Conservation (phyloP, 1,284 basidiomycete genomes). For the Spongispora temasekensis region DNA sequence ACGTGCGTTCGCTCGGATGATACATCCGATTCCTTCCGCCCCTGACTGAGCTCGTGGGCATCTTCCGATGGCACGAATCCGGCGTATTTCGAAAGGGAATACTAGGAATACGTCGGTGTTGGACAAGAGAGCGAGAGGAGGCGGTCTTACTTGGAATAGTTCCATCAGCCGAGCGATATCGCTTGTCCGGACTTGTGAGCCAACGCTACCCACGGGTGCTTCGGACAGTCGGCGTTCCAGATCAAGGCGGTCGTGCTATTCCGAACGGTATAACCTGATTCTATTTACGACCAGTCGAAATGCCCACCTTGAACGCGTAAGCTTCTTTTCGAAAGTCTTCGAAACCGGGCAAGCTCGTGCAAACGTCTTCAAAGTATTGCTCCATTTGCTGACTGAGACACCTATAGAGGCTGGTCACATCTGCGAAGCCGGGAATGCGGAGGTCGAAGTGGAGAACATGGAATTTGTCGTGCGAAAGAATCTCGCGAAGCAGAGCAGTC, state of each 20-base stretch:
- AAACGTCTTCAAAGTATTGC: slow-evolving; percentile 69
- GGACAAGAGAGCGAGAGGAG: slow-evolving; percentile 1
- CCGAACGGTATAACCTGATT: slow-evolving; percentile 7
- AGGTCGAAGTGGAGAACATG: slow-evolving; percentile 84
- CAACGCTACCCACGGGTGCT: slow-evolving; percentile 35
- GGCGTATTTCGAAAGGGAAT: slow-evolving; percentile 70
- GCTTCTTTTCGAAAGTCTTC: slow-evolving; percentile 72
- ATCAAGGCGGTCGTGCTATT: slow-evolving; percentile 69
- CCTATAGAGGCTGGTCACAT: slow-evolving; percentile 71
- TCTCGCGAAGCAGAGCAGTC: slow-evolving; percentile 77
- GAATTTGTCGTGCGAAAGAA: slow-evolving; percentile 64
- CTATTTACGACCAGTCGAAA: not conserved
- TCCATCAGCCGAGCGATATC: slow-evolving; percentile 85
- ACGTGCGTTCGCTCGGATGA: slow-evolving; percentile 39
- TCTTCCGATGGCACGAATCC: slow-evolving; percentile 55
- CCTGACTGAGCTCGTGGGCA: slow-evolving; percentile 27
- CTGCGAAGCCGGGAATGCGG: slow-evolving; percentile 81
- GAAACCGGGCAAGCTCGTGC: slow-evolving; percentile 63
- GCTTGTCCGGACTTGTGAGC: slow-evolving; percentile 62
- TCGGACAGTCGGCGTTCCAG: slow-evolving; percentile 63
- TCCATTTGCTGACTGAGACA: slow-evolving; percentile 81
- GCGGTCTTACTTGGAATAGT: slow-evolving; percentile 61
- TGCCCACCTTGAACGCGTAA: slow-evolving; percentile 71
- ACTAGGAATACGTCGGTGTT: slow-evolving; percentile 38
- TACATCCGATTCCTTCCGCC: slow-evolving; percentile 33